Evolutionary conservation across 352 stramenopile genomes (phyloP), one percentile per base, ranked within the genome.

Genomic region (Pythium apleroticum): DNA sequence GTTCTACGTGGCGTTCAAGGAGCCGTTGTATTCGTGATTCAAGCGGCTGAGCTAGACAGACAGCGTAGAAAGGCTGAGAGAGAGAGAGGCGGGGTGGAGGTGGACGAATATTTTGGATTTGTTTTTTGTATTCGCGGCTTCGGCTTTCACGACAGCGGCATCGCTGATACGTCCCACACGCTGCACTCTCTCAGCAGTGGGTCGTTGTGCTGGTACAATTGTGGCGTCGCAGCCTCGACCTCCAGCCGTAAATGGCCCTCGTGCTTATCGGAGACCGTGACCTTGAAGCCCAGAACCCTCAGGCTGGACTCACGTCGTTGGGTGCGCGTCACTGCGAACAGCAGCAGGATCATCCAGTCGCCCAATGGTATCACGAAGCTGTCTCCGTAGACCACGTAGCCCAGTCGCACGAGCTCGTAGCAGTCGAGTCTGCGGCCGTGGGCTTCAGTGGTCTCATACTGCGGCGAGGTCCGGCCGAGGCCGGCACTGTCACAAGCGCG

Each of bases 1-100:
- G 55, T 67, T 72, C 37, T 68, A 68, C 55, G 65, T 68, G 2
- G 33, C 54, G 25, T 67, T 72, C 53, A 52, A 66, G 52, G 22
- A 55, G 9, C 57, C 57, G 22, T 50, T 41, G 56, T 65, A 70
- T 41, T 55, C 43, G 27, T 68, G 54, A 50, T 33, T n/a, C n/a
- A n/a, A 9, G 30, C 10, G 30, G 30, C 30, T 33, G 10, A 33
- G 30, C 5, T 33, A 9, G n/a, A 9, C 30, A 33, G 30, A 33
- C 5, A 9, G 30, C 10, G 30, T 33, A 33, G 30, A 33, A 5
- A 9, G 30, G 5, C 30, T 9, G 10, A 5, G 30, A 33, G 0
- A 9, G 0, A 33, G 30, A 33, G 10, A 33, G 30, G 30, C 4
- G 52, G 22, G 12, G 22, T 22, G 39, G 19, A 43, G 35, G 10